Conservation (phyloP, 1,284 basidiomycete genomes). For the Cryptococcus sp. region DNA sequence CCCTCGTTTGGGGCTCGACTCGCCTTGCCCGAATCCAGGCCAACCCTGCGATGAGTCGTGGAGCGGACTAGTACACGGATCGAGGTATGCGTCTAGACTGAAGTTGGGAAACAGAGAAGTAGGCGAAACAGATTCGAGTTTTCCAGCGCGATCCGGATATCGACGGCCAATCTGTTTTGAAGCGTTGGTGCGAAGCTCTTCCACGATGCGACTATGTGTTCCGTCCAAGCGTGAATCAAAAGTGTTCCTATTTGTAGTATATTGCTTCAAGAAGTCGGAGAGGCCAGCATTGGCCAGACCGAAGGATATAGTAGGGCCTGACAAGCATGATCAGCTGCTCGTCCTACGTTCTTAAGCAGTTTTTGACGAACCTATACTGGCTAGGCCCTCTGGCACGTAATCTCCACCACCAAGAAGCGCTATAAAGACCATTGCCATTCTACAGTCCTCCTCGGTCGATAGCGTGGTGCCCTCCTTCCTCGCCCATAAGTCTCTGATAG, state of each 20-base stretch:
- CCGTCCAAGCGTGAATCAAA: slow-evolving; percentile 52
- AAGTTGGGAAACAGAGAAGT: slow-evolving; percentile 63
- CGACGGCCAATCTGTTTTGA: slow-evolving; percentile 60
- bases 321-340: neutral
- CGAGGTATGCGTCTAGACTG: slow-evolving; percentile 70
- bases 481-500: slow-evolving; percentile 52
- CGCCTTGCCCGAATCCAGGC: slow-evolving; percentile 45
- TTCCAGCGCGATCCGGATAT: slow-evolving; percentile 63
- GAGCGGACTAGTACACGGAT: slow-evolving; percentile 56
- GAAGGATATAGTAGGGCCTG: slow-evolving; percentile 40
- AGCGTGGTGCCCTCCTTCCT: slow-evolving; percentile 28
- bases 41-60: slow-evolving; percentile 33
- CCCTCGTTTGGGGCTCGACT: slow-evolving; percentile 21
- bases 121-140: slow-evolving; percentile 58
- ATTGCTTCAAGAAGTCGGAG: slow-evolving; percentile 61
- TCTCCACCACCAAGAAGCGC: slow-evolving; percentile 88
- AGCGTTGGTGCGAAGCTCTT: slow-evolving; percentile 72
- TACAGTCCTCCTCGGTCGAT: slow-evolving; percentile 56
- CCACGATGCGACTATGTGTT: slow-evolving; percentile 63
- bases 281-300: slow-evolving; percentile 22
- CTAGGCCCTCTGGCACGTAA: slow-evolving; percentile 65
- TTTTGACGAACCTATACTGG: slow-evolving; percentile 36
- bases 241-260: slow-evolving; percentile 49
- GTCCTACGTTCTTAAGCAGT: neutral
- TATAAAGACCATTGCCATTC: slow-evolving; percentile 78